phyloP scores from a whole-genome alignment of 2,329 filamentous ascomycete species.

The Aaosphaeria arxii region DNA sequence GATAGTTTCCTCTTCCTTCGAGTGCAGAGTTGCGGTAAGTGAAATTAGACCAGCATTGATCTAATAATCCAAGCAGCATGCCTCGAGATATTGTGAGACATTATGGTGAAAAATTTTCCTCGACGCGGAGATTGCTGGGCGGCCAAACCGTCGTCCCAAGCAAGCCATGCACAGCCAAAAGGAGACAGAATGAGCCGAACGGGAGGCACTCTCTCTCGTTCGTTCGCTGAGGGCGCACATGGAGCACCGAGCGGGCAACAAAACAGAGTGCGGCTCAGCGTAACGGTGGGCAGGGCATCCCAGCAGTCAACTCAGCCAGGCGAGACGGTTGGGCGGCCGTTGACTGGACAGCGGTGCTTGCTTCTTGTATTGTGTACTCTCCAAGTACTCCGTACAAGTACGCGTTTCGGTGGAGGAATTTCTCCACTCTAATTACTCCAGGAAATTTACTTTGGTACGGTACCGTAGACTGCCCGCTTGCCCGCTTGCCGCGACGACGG shows the following conservation, averaged over 20 bases:
- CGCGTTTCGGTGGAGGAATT: too few relatives aligned
- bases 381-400: too few relatives aligned
- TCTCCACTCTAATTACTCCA: too few relatives aligned
- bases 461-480: too few relatives aligned
- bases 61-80: constrained; percentile 17
- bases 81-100: constrained; percentile 29
- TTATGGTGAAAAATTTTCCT: constrained; percentile 27
- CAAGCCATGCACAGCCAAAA: neutral
- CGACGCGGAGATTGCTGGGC: constrained; percentile 31
- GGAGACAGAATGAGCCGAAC: too few relatives aligned
- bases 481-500: too few relatives aligned
- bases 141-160: constrained; percentile 16
- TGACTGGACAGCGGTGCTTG: constrained; percentile 16
- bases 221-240: constrained; percentile 5
- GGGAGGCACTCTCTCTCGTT: too few relatives aligned
- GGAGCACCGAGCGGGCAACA: constrained; percentile 24
- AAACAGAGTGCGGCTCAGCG: constrained; percentile 32
- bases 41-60: constrained; percentile 13
- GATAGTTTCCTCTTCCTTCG: neutral
- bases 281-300: constrained; percentile 26
- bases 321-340: constrained; percentile 23
- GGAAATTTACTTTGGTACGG: too few relatives aligned
- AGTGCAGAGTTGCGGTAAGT: constrained; percentile 36
- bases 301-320: constrained; percentile 7
- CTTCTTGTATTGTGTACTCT: too few relatives aligned